These are phyloP conservation scores for Coniophora puteana DNA, from an alignment of 1,284 basidiomycete genomes.

Conservation along the genomic window DNA sequence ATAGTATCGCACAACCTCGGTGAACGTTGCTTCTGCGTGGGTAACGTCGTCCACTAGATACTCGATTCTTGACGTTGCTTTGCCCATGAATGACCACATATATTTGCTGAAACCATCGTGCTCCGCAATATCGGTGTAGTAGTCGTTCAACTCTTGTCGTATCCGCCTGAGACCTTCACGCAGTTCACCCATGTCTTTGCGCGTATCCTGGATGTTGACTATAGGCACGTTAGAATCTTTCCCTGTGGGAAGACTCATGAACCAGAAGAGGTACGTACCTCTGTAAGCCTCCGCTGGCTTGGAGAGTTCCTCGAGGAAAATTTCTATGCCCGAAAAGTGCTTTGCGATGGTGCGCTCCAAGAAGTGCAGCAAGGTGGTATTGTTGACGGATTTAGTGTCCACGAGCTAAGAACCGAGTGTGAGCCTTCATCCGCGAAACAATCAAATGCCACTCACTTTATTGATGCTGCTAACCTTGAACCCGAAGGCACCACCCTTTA, in stretches of 20 bases:
- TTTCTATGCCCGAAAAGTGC: slow-evolving; percentile 87
- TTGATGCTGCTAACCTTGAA: slow-evolving; percentile 98
- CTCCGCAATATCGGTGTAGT: slow-evolving; percentile 71
- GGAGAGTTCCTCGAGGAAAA: slow-evolving; percentile 85
- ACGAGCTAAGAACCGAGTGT: slow-evolving; percentile 63
- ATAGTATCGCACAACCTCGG: slow-evolving; percentile 83
- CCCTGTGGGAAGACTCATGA: neutral
- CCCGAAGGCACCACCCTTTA: slow-evolving; percentile 96
- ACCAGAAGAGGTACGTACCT: slow-evolving; percentile 44
- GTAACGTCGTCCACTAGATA: slow-evolving; percentile 85
- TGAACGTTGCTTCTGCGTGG: slow-evolving; percentile 76
- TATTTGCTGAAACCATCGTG: slow-evolving; percentile 80
- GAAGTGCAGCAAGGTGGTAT: slow-evolving; percentile 93
- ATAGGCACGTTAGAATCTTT: slow-evolving; percentile 8
- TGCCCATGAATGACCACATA: slow-evolving; percentile 86
- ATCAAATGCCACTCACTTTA: slow-evolving; percentile 50
- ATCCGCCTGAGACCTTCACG: slow-evolving; percentile 79
- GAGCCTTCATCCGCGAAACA: neutral
- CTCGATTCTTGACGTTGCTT: slow-evolving; percentile 70
- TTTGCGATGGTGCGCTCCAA: slow-evolving; percentile 86
- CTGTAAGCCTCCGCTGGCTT: slow-evolving; percentile 93
- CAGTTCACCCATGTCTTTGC: slow-evolving; percentile 68
- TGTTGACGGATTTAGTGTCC: slow-evolving; percentile 94
- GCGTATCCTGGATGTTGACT: slow-evolving; percentile 79
- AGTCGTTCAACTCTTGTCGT: slow-evolving; percentile 71